phyloP scores from a whole-genome alignment of 208 protist species.

The Ichthyophonus hoferi region DNA sequence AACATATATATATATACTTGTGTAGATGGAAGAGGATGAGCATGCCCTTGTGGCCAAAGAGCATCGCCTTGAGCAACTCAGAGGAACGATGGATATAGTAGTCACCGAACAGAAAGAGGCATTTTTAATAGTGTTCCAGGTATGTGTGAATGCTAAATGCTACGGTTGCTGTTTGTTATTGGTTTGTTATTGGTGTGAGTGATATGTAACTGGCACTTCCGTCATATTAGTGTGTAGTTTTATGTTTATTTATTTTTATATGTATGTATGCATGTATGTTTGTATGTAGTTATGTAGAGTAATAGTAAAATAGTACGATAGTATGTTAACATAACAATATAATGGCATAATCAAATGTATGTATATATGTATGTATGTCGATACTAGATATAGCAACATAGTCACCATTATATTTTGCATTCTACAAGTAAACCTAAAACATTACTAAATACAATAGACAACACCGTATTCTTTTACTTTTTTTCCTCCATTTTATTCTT shows the following conservation, averaged over 20 bases:
- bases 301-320: neutral
- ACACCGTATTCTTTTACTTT: too few relatives aligned
- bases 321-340: neutral
- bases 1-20: too few relatives aligned
- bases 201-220: neutral
- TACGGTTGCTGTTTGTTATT: too few relatives aligned
- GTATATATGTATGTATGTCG: neutral
- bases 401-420: neutral
- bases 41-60: neutral
- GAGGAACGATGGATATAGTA: neutral
- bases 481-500: too few relatives aligned
- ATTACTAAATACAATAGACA: too few relatives aligned
- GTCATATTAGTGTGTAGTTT: neutral
- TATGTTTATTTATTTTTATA: neutral
- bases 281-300: neutral
- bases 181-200: neutral
- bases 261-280: neutral
- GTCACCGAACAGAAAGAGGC: conserved; percentile 12
- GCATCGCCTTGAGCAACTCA: neutral
- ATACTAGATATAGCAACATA: neutral
- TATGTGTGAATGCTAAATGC: conserved; percentile 1
- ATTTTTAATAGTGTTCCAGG: conserved; percentile 14
- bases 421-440: neutral
- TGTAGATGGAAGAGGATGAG: conserved; percentile 15
- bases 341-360: neutral